Conservation (phyloP, 768 basidiomycete genomes). For the Suillus alpinus region DNA sequence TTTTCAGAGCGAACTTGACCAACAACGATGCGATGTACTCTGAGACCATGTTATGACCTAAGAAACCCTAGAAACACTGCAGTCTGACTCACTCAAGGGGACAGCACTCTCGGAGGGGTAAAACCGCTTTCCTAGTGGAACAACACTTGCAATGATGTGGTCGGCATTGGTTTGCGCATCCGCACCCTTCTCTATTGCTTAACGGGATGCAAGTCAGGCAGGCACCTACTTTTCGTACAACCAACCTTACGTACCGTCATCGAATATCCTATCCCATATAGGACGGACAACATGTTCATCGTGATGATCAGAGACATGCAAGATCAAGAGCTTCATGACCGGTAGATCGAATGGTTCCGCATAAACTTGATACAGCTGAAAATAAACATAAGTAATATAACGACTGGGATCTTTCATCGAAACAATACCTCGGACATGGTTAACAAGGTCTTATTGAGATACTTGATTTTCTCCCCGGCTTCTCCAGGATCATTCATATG, state of each 20-base stretch:
- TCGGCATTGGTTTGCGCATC: constrained; percentile 57
- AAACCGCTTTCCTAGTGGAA: constrained; percentile 78
- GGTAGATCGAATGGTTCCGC: constrained; percentile 85
- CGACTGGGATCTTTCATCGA: not conserved
- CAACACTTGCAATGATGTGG: constrained; percentile 58
- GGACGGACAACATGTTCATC: constrained; percentile 78
- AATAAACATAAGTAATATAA: constrained; percentile 11
- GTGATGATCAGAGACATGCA: constrained; percentile 91
- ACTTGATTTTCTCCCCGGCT: constrained; percentile 59
- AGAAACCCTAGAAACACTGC: not conserved
- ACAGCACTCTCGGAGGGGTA: constrained; percentile 91
- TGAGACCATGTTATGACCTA: constrained; percentile 26
- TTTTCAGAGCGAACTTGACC: constrained; percentile 66
- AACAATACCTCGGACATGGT: constrained; percentile 79
- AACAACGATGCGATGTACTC: constrained; percentile 76
- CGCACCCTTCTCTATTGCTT: constrained; percentile 58
- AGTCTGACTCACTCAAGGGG: constrained; percentile 64
- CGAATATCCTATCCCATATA: constrained; percentile 88
- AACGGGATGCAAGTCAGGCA: constrained; percentile 3
- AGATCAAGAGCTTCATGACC: constrained; percentile 80
- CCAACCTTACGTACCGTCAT: constrained; percentile 54
- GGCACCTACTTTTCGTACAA: not conserved
- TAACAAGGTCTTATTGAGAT: constrained; percentile 59
- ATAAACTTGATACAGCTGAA: constrained; percentile 82
- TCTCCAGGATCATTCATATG: constrained; percentile 60